A percentile compares a stretch with the other conserved stretches of the same genome.
Evolutionary conservation across 208 protist genomes (phyloP).

Genomic region (Trypanosoma boissoni): DNA sequence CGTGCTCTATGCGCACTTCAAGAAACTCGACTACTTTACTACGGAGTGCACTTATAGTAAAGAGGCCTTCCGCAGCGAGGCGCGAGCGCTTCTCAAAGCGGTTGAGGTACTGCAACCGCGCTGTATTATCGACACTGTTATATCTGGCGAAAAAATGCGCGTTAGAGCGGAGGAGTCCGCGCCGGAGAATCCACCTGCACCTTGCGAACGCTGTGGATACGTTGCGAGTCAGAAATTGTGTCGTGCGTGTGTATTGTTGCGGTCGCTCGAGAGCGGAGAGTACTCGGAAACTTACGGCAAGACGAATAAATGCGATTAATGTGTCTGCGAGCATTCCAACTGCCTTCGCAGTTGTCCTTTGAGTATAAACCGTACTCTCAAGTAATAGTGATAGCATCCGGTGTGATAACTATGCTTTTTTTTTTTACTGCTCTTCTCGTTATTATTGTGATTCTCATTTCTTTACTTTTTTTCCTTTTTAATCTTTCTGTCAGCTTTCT

Average conservation of each 20-base stretch:
- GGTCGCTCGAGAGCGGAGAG: slow-evolving; percentile 75
- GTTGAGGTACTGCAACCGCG: slow-evolving; percentile 89
- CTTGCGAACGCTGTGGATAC: slow-evolving; percentile 89
- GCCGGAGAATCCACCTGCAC: slow-evolving; percentile 38
- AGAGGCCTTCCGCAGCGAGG: slow-evolving; percentile 95
- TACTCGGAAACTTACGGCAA: slow-evolving; percentile 37
- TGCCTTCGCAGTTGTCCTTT: too few species aligned
- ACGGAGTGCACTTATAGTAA: slow-evolving; percentile 97
- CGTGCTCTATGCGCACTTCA: slow-evolving; percentile 98
- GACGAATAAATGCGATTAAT: slow-evolving; percentile 1
- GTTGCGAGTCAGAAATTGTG: slow-evolving; percentile 91
- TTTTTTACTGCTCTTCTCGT: neutral
- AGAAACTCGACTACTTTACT: slow-evolving; percentile 97
- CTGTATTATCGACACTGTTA: slow-evolving; percentile 92
- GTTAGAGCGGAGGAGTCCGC: slow-evolving; percentile 48
- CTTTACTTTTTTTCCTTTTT: too few species aligned
- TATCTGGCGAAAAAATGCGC: slow-evolving; percentile 79
- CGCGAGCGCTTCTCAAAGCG: slow-evolving; percentile 93
- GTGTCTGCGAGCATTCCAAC: too few species aligned
- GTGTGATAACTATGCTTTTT: neutral
- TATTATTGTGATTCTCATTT: neutral
- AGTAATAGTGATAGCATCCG: neutral
- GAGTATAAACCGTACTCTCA: neutral
- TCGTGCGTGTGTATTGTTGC: slow-evolving; percentile 92
- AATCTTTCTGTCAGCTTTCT: too few species aligned